A percentile compares a stretch with the other conserved stretches of the same genome.
phyloP scores from a whole-genome alignment of 2,329 filamentous ascomycete genomes.

The Trichoderma koningiopsis region DNA sequence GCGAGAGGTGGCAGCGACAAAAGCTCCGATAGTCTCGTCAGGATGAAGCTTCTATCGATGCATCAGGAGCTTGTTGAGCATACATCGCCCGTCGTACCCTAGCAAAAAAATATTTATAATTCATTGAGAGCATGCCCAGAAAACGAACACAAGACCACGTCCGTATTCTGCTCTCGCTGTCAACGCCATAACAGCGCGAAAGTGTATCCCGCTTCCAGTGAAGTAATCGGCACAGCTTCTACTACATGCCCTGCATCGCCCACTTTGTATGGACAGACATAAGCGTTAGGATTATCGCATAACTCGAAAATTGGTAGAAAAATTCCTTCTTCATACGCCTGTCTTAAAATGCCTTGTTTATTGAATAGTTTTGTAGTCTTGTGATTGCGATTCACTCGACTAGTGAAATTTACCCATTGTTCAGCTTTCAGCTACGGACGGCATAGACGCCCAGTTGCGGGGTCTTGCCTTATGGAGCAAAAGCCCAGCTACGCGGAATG shows the following conservation, averaged over 20 bases:
- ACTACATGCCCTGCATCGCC: too few species aligned
- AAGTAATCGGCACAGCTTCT: neutral
- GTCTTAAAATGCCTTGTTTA: neutral
- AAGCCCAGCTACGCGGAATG: neutral
- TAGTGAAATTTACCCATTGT: neutral
- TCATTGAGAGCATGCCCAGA: neutral
- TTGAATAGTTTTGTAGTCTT: neutral
- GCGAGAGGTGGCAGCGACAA: slow-evolving; percentile 13
- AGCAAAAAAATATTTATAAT: neutral
- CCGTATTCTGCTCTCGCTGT: neutral
- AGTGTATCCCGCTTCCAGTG: neutral
- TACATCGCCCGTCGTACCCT: neutral
- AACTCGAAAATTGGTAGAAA: neutral
- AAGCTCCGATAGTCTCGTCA: neutral
- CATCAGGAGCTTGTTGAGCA: neutral
- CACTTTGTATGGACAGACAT: too few species aligned
- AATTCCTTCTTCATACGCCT: neutral
- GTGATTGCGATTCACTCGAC: neutral
- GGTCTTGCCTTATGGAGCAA: neutral
- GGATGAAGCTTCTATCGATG: neutral
- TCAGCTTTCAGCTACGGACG: too few species aligned
- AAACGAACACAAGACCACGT: neutral
- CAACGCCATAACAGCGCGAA: neutral
- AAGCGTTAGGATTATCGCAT: neutral
- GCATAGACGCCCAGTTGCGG: neutral